These are phyloP conservation scores for Cucumis cinereus DNA, from an alignment of 306 rosid species.

Conservation along the genomic window DNA sequence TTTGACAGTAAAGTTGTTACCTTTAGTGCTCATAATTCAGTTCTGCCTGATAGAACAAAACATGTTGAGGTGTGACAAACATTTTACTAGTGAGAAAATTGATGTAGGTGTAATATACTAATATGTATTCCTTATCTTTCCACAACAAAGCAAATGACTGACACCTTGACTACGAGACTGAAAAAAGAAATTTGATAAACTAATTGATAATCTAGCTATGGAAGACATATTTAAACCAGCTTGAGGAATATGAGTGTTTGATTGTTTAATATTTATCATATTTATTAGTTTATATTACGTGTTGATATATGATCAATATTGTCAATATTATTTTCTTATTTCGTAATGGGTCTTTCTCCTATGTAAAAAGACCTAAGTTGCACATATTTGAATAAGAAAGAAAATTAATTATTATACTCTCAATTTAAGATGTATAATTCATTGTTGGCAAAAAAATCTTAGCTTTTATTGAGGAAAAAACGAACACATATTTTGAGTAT, in stretches of 20 bases:
- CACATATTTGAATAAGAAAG: neutral
- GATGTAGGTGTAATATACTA: too few species aligned
- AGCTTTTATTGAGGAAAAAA: too few species aligned
- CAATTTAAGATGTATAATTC: neutral
- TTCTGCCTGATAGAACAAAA: too few species aligned
- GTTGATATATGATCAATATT: neutral
- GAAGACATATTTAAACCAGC: neutral
- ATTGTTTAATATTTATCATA: neutral
- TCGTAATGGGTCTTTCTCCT: neutral
- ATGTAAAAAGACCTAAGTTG: neutral
- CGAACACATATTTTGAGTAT: too few species aligned
- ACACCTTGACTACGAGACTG: neutral
- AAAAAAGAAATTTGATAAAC: neutral
- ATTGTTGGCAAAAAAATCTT: too few species aligned
- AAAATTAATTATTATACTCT: neutral
- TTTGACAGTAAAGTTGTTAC: too few species aligned
- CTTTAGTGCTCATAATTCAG: too few species aligned
- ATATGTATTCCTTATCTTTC: too few species aligned
- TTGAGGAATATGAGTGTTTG: neutral
- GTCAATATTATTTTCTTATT: neutral
- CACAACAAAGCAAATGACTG: neutral
- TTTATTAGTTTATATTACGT: neutral
- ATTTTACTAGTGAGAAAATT: too few species aligned
- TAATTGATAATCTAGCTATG: neutral
- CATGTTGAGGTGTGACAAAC: too few species aligned